Conservation (phyloP, 2,329 filamentous ascomycete genomes). For the Sclerotinia borealis region DNA sequence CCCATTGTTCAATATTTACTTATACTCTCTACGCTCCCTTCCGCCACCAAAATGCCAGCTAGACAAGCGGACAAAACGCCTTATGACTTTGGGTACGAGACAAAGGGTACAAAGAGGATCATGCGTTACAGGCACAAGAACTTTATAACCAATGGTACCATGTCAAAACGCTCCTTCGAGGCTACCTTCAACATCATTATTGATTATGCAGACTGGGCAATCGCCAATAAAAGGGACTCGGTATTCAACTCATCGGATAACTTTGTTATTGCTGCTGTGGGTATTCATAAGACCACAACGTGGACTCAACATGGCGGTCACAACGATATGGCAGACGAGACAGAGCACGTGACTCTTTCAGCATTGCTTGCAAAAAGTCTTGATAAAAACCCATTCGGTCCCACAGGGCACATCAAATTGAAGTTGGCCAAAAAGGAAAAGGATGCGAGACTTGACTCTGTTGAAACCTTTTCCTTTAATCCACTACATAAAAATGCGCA, state of each 20-base stretch:
- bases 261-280: neutral
- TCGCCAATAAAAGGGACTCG: neutral
- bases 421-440: too few relatives aligned
- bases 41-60: neutral
- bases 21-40: too few relatives aligned
- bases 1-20: neutral
- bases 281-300: neutral
- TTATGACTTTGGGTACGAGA: neutral
- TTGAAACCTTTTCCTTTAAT: too few relatives aligned
- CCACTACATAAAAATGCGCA: neutral
- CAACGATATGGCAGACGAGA: neutral
- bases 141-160: neutral
- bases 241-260: too few relatives aligned
- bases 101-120: neutral
- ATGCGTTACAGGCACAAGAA: neutral
- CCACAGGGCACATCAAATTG: neutral
- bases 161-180: neutral
- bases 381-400: neutral
- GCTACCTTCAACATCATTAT: neutral
- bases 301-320: neutral
- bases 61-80: neutral
- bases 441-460: too few relatives aligned
- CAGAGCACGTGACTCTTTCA: too few relatives aligned
- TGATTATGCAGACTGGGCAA: neutral
- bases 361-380: neutral